Percentiles rank a stretch among this genome's conserved stretches.
Conservation (phyloP, 441 rosid species). For the Syzygium syzygioides region DNA sequence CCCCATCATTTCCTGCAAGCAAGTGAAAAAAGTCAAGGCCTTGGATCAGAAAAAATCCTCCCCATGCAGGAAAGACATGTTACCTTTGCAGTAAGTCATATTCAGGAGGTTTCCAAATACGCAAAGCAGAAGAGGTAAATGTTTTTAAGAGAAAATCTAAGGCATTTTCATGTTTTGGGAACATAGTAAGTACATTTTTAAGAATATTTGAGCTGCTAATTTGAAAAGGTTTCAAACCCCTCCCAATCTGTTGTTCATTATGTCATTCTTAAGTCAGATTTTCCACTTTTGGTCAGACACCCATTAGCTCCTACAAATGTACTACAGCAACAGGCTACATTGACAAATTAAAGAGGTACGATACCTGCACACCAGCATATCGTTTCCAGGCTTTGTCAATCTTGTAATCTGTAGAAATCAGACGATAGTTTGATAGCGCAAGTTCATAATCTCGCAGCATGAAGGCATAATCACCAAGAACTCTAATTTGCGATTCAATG, state of each 20-base stretch:
- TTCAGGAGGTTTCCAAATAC: neutral
- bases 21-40: neutral
- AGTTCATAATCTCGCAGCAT: constrained; percentile 98
- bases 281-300: neutral
- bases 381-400: constrained; percentile 98
- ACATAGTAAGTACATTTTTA: neutral
- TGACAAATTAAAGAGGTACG: constrained; percentile 13
- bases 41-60: neutral
- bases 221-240: neutral
- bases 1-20: constrained; percentile 96
- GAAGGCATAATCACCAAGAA: constrained; percentile 96
- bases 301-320: constrained; percentile 2
- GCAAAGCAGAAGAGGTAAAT: neutral
- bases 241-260: neutral
- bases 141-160: neutral
- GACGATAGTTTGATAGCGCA: constrained; percentile 90
- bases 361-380: constrained; percentile 98
- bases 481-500: constrained; percentile 91
- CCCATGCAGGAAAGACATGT: neutral
- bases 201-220: neutral
- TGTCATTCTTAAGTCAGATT: neutral
- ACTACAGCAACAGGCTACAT: neutral
- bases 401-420: constrained; percentile 97
- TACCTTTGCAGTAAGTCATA: neutral
- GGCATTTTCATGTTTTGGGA: neutral